These are phyloP conservation scores for Lipomyces oligophaga DNA, from an alignment of 805 yeast species.

Conservation along the genomic window DNA sequence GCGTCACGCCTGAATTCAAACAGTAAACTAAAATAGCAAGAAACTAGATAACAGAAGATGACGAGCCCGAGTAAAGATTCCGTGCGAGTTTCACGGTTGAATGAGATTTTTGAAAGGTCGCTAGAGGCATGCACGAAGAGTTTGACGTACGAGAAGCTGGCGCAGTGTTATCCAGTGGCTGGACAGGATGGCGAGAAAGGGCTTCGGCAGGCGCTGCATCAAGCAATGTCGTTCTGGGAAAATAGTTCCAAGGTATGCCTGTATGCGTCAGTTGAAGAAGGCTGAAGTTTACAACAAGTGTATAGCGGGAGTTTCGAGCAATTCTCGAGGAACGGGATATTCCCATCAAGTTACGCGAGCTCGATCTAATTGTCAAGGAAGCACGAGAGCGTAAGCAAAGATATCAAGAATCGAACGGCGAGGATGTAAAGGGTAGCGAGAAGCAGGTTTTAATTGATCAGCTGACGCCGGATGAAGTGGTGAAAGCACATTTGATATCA, in stretches of 20 bases:
- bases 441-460: constrained; percentile 31
- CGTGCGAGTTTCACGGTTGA: constrained; percentile 50
- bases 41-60: too few species aligned
- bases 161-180: constrained; percentile 53
- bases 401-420: constrained; percentile 10
- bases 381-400: constrained; percentile 35
- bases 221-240: constrained; percentile 52
- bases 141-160: constrained; percentile 49
- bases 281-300: constrained; percentile 1
- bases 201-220: constrained; percentile 49
- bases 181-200: constrained; percentile 47
- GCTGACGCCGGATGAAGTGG: constrained; percentile 35
- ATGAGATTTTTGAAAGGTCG: constrained; percentile 51
- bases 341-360: constrained; percentile 38
- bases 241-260: constrained; percentile 34
- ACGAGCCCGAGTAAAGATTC: constrained; percentile 6
- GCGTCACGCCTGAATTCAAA: too few species aligned
- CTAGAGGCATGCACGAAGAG: constrained; percentile 52
- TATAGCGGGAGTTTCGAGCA: constrained; percentile 52
- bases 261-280: neutral
- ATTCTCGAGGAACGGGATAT: constrained; percentile 49
- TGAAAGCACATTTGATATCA: constrained; percentile 33
- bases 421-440: constrained; percentile 6
- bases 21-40: too few species aligned
- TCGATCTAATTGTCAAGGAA: constrained; percentile 41